Evolutionary conservation across 352 stramenopile genomes (phyloP), one percentile per base, ranked within the genome.

Genomic region (Discostella stelligera): DNA sequence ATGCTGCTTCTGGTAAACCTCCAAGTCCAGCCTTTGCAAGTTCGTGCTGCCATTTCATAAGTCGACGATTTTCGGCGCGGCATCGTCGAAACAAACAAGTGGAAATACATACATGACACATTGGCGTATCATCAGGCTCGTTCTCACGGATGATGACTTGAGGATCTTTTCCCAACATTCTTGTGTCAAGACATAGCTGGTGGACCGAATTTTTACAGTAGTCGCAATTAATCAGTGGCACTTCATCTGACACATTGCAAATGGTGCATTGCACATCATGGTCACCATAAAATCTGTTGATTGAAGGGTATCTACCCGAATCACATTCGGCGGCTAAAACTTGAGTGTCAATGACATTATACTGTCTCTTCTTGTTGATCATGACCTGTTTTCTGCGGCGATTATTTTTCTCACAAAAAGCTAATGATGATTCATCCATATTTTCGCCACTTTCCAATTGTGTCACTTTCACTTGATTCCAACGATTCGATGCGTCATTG

Each of bases 161-260:
- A 13, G 74, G 74, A 21, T 82, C 74, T 54, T 77, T 82, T 52
- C 62, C 41, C 10, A 82, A 61, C 67, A 82, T 70, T 48, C 66
- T 79, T 65, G 60, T 82, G 5, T 71, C 69, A 23, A 90, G 69
- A 59, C 87, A 93, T 0, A 58, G 48, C 58, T 88, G 77, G 76
- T 93, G 87, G 9, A 77, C 75, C 16, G 77, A 70, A 49, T 84
- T 86, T 20, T 65, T 63, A 59, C 87, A 93, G 80, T 90, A 93
- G 23, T 86, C 75, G 66, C 87, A 93, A 46, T 79, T 72, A 2
- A 84, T 48, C 10, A 91, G 25, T n/a, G 74, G 68, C 21, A 60
- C 52, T 16, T 70, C 50, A 39, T 27, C 50, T 25, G 37, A 62
- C 23, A 83, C 63, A 32, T 71, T 84, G 56, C 87, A 93, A 39